Base-by-base conservation (phyloP, 805 yeast species). In the Maudiozyma saulgeensis region DNA sequence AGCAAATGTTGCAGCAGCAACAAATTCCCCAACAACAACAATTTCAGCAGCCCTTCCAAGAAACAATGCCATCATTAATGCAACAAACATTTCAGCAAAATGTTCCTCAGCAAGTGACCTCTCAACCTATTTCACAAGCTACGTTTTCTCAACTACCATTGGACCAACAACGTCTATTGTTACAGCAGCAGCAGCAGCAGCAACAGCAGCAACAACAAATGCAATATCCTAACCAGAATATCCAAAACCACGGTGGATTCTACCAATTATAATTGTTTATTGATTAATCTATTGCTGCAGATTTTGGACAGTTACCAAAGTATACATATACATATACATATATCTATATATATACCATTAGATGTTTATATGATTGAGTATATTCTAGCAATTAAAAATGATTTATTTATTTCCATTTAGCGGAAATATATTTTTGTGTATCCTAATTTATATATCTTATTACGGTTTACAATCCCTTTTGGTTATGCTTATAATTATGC, bases 401-500 rank as follows among this genome's bases (percentile, higher is more conserved):
- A 21, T 11, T 11, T 28, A 11, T 28, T 8, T 9, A 28, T 28
- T 28, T 28, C 32, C 12, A 4, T 28, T 2, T 28, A 28, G 9
- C 12, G 4, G 32, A 9, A 28, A 28, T 28, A 28, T 28, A 6
- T 28, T 11, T 28, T 28, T 28, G 12, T 28, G 32, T 11, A 28
- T 4, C 12, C 32, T 28, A 6, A 28, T 11, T 28, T 11, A 11
- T 28, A 28, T 11, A 28, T 28, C 32, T 8, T 28, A 28, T 8
- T 11, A 28, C 12, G 32, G 6, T 28, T 28, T 28, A 28, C 32
- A 9, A 28, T 28, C 32, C 32, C 8, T 28, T 28, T 6, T 4
- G 38, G 15, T 6, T 39, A 6, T 39, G 8, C 15, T 19, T 6
- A 18, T 8, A 21, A 7, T 26, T 25, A 41, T 41, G 58, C 66